These are phyloP conservation scores for Coelastrella sp. DNA, from an alignment of 139 green algal species.

Conservation along the genomic window DNA sequence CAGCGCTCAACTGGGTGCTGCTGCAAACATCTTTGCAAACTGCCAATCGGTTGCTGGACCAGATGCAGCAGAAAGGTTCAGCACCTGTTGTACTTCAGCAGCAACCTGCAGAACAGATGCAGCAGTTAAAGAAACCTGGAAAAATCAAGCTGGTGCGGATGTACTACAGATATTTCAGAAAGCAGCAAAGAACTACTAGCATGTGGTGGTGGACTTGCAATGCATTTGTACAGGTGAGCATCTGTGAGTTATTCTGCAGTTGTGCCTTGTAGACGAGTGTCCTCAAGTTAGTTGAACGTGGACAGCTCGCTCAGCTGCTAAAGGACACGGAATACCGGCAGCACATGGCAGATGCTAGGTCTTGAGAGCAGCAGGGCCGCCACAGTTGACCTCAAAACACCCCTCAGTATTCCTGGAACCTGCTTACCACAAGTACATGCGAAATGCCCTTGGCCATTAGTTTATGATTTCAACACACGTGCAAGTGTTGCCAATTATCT, in stretches of 20 bases:
- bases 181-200: slow-evolving; percentile 42
- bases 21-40: slow-evolving; percentile 26
- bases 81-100: background rate
- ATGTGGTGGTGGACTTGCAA: slow-evolving; percentile 45
- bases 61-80: slow-evolving; percentile 34
- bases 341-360: too few relatives aligned
- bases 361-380: too few relatives aligned
- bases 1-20: slow-evolving; percentile 53
- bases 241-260: background rate
- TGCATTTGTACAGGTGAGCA: slow-evolving; percentile 35
- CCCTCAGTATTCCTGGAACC: too few relatives aligned
- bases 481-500: too few relatives aligned
- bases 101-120: slow-evolving; percentile 9
- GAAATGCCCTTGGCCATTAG: too few relatives aligned
- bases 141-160: background rate
- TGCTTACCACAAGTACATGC: too few relatives aligned
- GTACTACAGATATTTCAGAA: slow-evolving; percentile 42
- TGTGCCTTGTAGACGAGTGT: too few relatives aligned
- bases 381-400: too few relatives aligned
- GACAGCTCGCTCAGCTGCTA: too few relatives aligned
- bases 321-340: too few relatives aligned
- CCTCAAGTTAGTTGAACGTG: too few relatives aligned
- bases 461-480: too few relatives aligned
- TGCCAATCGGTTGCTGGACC: slow-evolving; percentile 18
- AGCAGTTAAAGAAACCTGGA: background rate